phyloP scores from a whole-genome alignment of 139 green algal genomes.

The Coccomyxa sp. region DNA sequence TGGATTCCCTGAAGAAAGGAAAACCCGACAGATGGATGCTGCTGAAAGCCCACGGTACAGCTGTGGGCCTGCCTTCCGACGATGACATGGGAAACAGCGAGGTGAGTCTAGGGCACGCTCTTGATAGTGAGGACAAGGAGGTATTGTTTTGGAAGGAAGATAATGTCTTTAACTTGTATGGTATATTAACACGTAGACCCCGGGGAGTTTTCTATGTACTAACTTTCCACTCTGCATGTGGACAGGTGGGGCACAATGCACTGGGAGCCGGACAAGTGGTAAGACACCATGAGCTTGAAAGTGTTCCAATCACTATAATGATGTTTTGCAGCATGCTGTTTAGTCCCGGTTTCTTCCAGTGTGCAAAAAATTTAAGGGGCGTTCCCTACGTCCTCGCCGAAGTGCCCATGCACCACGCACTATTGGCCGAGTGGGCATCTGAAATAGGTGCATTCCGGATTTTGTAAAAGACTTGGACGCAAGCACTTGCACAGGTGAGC shows the following conservation, averaged over 20 bases:
- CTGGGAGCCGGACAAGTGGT: slow-evolving; percentile 83
- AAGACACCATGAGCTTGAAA: neutral
- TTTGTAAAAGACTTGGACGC: too few relatives aligned
- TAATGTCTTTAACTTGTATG: too few relatives aligned
- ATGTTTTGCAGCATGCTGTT: neutral
- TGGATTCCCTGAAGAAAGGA: slow-evolving; percentile 57
- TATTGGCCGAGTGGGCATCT: too few relatives aligned
- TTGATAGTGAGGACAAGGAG: too few relatives aligned
- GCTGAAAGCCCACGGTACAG: slow-evolving; percentile 82
- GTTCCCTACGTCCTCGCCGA: too few relatives aligned
- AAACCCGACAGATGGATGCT: slow-evolving; percentile 45
- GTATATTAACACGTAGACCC: too few relatives aligned
- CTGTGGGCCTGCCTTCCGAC: slow-evolving; percentile 87
- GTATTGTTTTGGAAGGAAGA: too few relatives aligned
- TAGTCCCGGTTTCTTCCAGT: neutral
- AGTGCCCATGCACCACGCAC: too few relatives aligned
- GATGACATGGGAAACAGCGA: slow-evolving; percentile 92
- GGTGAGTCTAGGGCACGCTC: slow-evolving; percentile 12
- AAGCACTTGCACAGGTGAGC: slow-evolving; percentile 33
- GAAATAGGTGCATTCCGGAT: too few relatives aligned
- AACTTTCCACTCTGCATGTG: neutral
- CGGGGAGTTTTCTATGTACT: too few relatives aligned
- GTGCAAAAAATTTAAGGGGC: too few relatives aligned
- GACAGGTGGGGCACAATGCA: slow-evolving; percentile 88
- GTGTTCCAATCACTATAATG: neutral